phyloP scores from a whole-genome alignment of 257 asterid genomes.

The Solanum ossicruentum region DNA sequence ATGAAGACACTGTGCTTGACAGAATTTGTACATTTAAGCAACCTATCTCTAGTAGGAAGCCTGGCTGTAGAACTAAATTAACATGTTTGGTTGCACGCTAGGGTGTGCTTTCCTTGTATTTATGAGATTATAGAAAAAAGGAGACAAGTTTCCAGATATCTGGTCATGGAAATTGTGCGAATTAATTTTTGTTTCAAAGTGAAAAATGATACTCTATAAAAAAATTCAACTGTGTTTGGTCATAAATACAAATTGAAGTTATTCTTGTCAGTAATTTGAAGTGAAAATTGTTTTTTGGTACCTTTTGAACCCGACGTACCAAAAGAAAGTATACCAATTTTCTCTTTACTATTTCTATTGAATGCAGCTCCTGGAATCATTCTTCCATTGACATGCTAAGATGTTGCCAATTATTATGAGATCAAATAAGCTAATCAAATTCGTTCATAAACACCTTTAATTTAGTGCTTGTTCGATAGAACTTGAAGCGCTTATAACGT shows the following conservation, averaged over 20 bases:
- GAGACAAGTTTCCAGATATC: neutral
- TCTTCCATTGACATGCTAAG: neutral
- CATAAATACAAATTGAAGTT: too few relatives aligned
- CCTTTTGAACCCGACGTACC: neutral
- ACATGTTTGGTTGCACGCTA: neutral
- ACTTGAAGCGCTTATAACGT: neutral
- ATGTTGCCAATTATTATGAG: too few relatives aligned
- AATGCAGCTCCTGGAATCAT: neutral
- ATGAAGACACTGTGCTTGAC: neutral
- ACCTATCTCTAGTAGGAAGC: neutral
- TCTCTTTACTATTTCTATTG: neutral
- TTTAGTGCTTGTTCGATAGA: neutral
- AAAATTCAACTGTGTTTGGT: neutral
- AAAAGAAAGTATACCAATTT: neutral
- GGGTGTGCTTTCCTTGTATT: neutral
- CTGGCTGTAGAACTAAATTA: neutral
- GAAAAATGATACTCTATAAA: neutral
- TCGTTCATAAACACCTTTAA: neutral
- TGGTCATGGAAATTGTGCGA: neutral
- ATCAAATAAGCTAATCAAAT: neutral
- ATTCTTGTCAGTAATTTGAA: too few relatives aligned
- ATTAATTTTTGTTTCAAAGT: neutral
- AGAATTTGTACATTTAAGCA: neutral
- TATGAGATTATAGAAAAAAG: neutral
- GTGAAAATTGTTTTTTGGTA: neutral